Conservation (phyloP, 805 yeast genomes). For the Candida broadrunensis region DNA sequence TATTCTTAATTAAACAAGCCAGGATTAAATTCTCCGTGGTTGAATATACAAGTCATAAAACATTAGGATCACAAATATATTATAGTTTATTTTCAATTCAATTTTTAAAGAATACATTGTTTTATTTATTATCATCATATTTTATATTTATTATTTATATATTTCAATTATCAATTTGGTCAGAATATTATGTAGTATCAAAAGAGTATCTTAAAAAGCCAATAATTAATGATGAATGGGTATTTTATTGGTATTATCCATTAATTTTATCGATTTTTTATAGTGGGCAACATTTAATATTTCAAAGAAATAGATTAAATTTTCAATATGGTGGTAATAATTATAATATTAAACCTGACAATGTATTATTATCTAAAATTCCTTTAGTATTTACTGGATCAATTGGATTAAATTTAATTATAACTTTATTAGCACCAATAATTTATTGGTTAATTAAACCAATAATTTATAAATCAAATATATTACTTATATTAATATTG, state of each 20-base stretch:
- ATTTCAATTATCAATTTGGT: constrained; percentile 22
- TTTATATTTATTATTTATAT: constrained; percentile 21
- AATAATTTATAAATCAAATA: constrained; percentile 35
- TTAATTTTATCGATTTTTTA: constrained; percentile 42
- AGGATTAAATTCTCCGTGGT: constrained; percentile 26
- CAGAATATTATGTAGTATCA: constrained; percentile 28
- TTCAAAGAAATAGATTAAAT: constrained; percentile 53
- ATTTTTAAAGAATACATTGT: constrained; percentile 14
- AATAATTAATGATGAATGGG: constrained; percentile 40
- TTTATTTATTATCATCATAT: constrained; percentile 20
- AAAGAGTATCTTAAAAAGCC: constrained; percentile 39
- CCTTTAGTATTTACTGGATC: constrained; percentile 36
- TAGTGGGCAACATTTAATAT: constrained; percentile 46
- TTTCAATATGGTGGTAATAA: constrained; percentile 45
- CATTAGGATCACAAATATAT: constrained; percentile 30
- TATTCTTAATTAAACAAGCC: constrained; percentile 22
- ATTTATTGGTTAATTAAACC: constrained; percentile 40
- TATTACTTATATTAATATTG: constrained; percentile 23
- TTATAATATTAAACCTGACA: constrained; percentile 40
- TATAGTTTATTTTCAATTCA: constrained; percentile 15
- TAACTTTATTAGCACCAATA: constrained; percentile 33
- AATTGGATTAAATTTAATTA: constrained; percentile 24
- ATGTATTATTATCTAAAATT: constrained; percentile 21
- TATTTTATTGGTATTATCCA: constrained; percentile 49
- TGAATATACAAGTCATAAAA: constrained; percentile 27